Percentiles rank a stretch among this genome's conserved stretches.
Evolutionary conservation across 768 basidiomycete genomes (phyloP).

Genomic region (Lentinula sp.): DNA sequence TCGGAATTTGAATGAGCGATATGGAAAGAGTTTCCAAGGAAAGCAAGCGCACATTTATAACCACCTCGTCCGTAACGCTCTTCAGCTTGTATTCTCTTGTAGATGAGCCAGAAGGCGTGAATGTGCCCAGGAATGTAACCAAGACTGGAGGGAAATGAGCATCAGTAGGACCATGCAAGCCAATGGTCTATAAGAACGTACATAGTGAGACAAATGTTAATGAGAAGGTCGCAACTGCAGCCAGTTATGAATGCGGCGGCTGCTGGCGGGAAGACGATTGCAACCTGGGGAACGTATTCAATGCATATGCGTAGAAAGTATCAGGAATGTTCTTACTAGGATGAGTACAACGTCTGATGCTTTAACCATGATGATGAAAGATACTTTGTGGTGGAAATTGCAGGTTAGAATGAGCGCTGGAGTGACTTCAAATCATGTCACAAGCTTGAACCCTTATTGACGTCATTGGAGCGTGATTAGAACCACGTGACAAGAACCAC

Average conservation of each 20-base stretch:
- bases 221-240: slow-evolving; percentile 81
- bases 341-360: slow-evolving; percentile 77
- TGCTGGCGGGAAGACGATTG: slow-evolving; percentile 78
- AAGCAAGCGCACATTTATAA: slow-evolving; percentile 57
- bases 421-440: not conserved
- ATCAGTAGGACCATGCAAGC: not conserved
- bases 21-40: not conserved
- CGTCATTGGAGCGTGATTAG: not conserved
- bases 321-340: slow-evolving; percentile 37
- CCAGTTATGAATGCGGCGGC: slow-evolving; percentile 74
- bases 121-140: slow-evolving; percentile 50
- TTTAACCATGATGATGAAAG: slow-evolving; percentile 37
- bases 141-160: not conserved
- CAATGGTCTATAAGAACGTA: slow-evolving; percentile 22
- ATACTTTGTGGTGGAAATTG: not conserved
- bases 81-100: slow-evolving; percentile 85
- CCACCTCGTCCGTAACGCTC: slow-evolving; percentile 75
- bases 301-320: not conserved
- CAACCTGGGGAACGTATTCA: slow-evolving; percentile 37
- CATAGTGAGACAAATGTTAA: slow-evolving; percentile 78
- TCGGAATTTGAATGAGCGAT: not conserved
- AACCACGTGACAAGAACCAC: too few relatives aligned
- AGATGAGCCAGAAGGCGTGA: slow-evolving; percentile 88
- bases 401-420: too few relatives aligned
- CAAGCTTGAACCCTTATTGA: not conserved